phyloP scores from a whole-genome alignment of 1,284 basidiomycete genomes.

The Dichomitus squalens region DNA sequence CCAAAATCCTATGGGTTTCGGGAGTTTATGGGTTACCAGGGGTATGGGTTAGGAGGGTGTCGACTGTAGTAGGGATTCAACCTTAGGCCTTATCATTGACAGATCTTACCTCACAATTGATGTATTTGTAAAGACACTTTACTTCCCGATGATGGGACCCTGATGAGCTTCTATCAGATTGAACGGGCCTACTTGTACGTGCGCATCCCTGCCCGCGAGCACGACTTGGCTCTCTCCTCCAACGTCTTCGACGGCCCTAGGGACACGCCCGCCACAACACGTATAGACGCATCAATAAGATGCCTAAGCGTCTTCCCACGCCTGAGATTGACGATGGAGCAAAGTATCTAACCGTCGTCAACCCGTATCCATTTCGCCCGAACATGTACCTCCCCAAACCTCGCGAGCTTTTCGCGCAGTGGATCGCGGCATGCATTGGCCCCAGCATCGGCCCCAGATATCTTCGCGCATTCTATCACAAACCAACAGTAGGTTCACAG shows the following conservation, averaged over 20 bases:
- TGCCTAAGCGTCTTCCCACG: slow-evolving; percentile 61
- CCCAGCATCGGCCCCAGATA: slow-evolving; percentile 36
- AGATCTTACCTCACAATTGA: no score
- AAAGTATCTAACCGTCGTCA: slow-evolving; percentile 58
- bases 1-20: no score
- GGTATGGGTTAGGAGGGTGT: no score
- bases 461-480: slow-evolving; percentile 59
- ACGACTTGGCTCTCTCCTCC: not conserved
- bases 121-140: no score
- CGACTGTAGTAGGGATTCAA: no score
- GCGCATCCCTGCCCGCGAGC: not conserved
- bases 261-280: not conserved
- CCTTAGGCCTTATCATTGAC: no score
- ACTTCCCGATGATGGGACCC: no score
- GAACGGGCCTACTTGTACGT: no score
- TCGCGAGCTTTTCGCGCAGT: slow-evolving; percentile 52
- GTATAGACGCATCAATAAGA: slow-evolving; percentile 25
- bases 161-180: no score
- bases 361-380: slow-evolving; percentile 61
- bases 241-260: not conserved
- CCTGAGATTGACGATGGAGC: slow-evolving; percentile 59
- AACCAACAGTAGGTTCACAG: slow-evolving; percentile 50
- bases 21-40: no score
- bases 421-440: slow-evolving; percentile 61
- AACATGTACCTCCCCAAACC: slow-evolving; percentile 57